These are phyloP conservation scores for Fusarium sp. DNA, from an alignment of 2,329 filamentous ascomycete species.

Conservation along the genomic window DNA sequence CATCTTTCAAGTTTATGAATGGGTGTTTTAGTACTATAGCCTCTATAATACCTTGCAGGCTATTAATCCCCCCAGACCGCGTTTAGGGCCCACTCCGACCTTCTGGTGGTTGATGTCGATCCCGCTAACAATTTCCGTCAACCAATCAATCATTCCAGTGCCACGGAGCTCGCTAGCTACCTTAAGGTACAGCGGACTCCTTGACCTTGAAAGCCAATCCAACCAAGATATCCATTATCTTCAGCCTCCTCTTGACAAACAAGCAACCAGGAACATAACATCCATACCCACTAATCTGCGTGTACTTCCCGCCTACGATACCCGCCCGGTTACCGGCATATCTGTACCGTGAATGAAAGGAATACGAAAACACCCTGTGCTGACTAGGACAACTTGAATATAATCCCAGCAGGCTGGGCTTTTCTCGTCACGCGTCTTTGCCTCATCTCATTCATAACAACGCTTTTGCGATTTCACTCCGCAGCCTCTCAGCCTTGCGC, in stretches of 20 bases:
- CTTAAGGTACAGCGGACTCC: slow-evolving; percentile 7
- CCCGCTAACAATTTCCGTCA: slow-evolving; percentile 32
- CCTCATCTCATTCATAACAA: slow-evolving; percentile 41
- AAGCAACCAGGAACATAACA: slow-evolving; percentile 13
- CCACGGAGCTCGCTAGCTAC: slow-evolving; percentile 13
- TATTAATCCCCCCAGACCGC: slow-evolving; percentile 25
- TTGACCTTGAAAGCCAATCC: slow-evolving; percentile 30
- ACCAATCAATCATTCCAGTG: slow-evolving; percentile 36
- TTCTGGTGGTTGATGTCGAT: slow-evolving; percentile 17
- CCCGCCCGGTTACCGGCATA: background rate
- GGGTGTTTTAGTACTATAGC: no score
- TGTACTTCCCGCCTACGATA: background rate
- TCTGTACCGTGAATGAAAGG: slow-evolving; percentile 27
- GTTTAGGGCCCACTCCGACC: slow-evolving; percentile 16
- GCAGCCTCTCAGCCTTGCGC: slow-evolving; percentile 38
- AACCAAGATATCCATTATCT: slow-evolving; percentile 20
- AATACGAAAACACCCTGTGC: slow-evolving; percentile 2
- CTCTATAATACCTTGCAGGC: background rate
- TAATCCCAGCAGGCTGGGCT: slow-evolving; percentile 43
- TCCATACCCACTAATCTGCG: background rate
- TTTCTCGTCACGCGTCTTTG: slow-evolving; percentile 34
- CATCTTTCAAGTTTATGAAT: background rate
- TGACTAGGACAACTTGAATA: slow-evolving; percentile 11
- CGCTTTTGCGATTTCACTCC: slow-evolving; percentile 20
- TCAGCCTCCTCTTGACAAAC: slow-evolving; percentile 7